A percentile compares a stretch with the other conserved stretches of the same genome.
Conservation (phyloP, 1,139 yeast genomes). For the Kodamaea plutei region DNA sequence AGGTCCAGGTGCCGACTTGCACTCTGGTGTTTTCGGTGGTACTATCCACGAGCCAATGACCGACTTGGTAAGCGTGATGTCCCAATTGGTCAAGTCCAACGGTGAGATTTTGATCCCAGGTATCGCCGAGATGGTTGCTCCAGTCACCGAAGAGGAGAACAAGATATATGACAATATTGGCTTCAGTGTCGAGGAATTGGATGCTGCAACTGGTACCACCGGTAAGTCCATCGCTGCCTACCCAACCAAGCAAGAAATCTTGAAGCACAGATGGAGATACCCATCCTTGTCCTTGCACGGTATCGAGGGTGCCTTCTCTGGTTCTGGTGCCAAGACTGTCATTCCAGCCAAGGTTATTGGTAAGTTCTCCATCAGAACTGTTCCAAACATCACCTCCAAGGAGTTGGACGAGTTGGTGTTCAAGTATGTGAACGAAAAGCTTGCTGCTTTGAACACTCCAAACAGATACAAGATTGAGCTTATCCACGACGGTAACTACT, state of each 20-base stretch:
- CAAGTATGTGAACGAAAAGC: constrained; percentile 62
- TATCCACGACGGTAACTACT: constrained; percentile 91
- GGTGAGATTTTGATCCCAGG: constrained; percentile 90
- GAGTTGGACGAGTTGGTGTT: constrained; percentile 76
- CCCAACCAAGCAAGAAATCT: constrained; percentile 71
- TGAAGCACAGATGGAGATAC: constrained; percentile 98
- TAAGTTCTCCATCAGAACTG: constrained; percentile 95
- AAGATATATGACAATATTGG: constrained; percentile 80
- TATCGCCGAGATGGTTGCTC: constrained; percentile 89
- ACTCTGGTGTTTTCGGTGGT: constrained; percentile 97
- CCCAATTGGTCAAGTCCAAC: constrained; percentile 68
- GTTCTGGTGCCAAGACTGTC: constrained; percentile 95
- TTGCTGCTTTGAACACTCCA: constrained; percentile 67
- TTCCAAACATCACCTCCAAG: constrained; percentile 81
- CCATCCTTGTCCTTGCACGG: constrained; percentile 97
- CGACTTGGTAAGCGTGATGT: constrained; percentile 74
- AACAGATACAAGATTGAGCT: constrained; percentile 70
- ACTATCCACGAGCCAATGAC: constrained; percentile 97
- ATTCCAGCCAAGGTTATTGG: constrained; percentile 94
- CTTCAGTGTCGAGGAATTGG: constrained; percentile 78
- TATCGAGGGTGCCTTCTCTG: constrained; percentile 94
- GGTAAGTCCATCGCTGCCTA: constrained; percentile 56
- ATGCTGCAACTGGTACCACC: constrained; percentile 82
- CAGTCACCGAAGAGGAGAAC: constrained; percentile 76
- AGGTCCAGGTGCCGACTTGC: constrained; percentile 97